Base-by-base conservation (phyloP, 768 basidiomycete genomes). In the Galerina marginata region DNA sequence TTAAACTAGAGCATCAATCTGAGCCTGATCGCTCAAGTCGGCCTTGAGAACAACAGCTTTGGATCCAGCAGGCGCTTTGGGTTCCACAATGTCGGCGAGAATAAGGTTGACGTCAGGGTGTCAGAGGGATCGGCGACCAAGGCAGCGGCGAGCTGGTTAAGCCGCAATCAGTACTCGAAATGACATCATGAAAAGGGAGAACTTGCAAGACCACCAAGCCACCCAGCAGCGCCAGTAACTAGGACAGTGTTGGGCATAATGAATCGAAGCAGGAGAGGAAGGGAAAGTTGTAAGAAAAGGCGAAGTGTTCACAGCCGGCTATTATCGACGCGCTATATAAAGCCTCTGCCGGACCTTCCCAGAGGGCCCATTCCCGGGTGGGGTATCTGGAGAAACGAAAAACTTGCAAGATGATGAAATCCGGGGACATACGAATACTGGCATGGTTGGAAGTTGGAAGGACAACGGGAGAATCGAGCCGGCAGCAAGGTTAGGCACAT, bases 51-150 rank as follows among this genome's bases (percentile, higher is more conserved):
- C 64, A 33, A 79, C 60, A 1, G 74, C 72, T 6, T 73, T 60
- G 6, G 70, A 69, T 3, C 63, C 69, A 29, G 65, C 33, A 9
- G 77, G 78, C 9, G 71, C 67, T 26, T 68, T 74, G 29, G 79
- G 80, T 54, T 78, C 72, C 38, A 77, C 72, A 45, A 86, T 77
- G 63, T 86, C 86, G 52, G 75, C 79, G 36, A 86, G 79, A 58
- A 86, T 83, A 49, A 87, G 74, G 26, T 75, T 74, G 29, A 77
- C 69, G 61, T 81, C 67, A 23, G 78, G 78, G 77, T 9, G 72
- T 75, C 45, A 59, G 58, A 6, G 69, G 69, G 60, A 56, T 80
- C 77, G 40, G 65, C 65, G 1, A 63, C 48, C 6, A 82, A 63
- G 9, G 75, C 75, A 33, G 69, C 65, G 7, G 74, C 72, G 9